A percentile compares a stretch with the other conserved stretches of the same genome.
These are phyloP conservation scores for Cryptococcus jaspeensis DNA, from an alignment of 1,284 basidiomycete species.

Conservation along the genomic window DNA sequence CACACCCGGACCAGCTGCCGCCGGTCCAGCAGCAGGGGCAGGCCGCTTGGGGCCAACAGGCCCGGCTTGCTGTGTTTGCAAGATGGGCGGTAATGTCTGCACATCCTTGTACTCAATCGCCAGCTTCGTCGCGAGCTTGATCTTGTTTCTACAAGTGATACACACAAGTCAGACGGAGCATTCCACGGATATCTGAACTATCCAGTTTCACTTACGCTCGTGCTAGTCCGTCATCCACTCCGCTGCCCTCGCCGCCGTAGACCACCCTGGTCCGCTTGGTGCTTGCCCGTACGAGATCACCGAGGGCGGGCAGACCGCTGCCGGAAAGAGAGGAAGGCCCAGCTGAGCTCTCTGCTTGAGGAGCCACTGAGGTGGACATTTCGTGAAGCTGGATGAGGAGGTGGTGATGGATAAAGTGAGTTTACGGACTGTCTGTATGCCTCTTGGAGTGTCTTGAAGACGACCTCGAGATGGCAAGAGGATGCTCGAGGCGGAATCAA, in stretches of 20 bases:
- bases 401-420: neutral
- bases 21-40: conserved; percentile 59
- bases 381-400: neutral
- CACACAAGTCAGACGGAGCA: no score
- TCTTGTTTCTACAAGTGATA: conserved; percentile 46
- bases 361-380: conserved; percentile 26
- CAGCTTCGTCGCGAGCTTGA: conserved; percentile 64
- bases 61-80: conserved; percentile 73
- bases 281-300: conserved; percentile 47
- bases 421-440: neutral
- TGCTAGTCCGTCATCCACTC: conserved; percentile 42
- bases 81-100: conserved; percentile 75
- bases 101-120: conserved; percentile 82
- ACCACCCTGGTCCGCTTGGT: conserved; percentile 53
- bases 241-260: conserved; percentile 45
- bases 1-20: conserved; percentile 56
- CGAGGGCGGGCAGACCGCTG: conserved; percentile 39
- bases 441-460: neutral
- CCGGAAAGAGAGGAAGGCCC: conserved; percentile 24
- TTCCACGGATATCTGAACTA: neutral
- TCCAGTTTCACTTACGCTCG: conserved; percentile 40
- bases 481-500: conserved; percentile 3
- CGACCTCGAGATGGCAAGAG: neutral
- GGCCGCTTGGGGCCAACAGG: conserved; percentile 72
- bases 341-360: conserved; percentile 23